Base-by-base conservation (phyloP, 139 green algal species). In the Chlorella ohadii region DNA sequence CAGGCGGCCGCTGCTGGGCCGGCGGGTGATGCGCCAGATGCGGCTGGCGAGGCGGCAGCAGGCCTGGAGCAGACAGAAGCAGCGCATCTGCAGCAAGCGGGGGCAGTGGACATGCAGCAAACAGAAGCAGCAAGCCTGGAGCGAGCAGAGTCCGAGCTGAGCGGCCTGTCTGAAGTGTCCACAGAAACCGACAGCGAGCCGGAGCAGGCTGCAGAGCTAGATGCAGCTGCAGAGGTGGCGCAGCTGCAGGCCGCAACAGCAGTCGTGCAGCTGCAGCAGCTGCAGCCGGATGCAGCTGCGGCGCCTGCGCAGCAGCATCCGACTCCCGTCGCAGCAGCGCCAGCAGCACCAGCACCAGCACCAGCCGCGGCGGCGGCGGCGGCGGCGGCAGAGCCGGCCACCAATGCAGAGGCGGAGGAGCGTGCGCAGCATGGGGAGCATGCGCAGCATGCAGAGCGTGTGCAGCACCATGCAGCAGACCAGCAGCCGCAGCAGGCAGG, bases 141-240 rank as follows among this genome's bases (percentile, higher is more conserved):
- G 51, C 51, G 51, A 23, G 51, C 12, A 19, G 15, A 13, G 11
- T 59, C 51, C 2, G 51, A 13, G 25, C 27, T 59, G 39, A 47
- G 27, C 36, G 76, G 59, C 15, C 59, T 82, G 25, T 82, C 76
- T 23, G 76, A 82, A 11, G 57, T 82, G 33, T 82, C 76, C 6
- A 82, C 76, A 17, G 76, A 82, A 39, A 82, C 51, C 51, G 51
- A 59, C 51, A 23, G 11, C 2, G 51, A 59, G 51, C 12, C 51
- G 44, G 44, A 51, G 44, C 44, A n/a, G n/a, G n/a, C n/a, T 55
- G 44, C 44, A 16, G 44, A 55, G 44, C 7, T 57, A 39, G 73
- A 80, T 22, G 73, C 55, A 2, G 55, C 20, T 4, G 67, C 34
- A 1, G 74, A 70, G 19, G 6, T 22, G n/a, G 64, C n/a, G n/a